Conservation (phyloP, 345 rosid species). For the Linum tenue region DNA sequence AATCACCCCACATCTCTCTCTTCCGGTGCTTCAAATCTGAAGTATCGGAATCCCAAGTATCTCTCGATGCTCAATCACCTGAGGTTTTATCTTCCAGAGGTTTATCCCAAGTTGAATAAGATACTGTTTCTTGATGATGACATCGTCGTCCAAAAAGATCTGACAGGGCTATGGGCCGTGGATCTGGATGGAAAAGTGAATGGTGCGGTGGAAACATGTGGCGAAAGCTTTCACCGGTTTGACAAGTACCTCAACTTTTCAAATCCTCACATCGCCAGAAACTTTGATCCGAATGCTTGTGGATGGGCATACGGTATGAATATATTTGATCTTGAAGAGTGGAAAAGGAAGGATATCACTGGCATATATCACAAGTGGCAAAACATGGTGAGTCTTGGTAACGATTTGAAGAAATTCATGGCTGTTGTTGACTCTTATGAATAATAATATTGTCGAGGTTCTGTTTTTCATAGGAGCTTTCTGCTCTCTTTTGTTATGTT, state of each 20-base stretch:
- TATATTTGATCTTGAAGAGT: slow-evolving; percentile 77
- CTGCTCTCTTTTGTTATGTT: slow-evolving; percentile 3
- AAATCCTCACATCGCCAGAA: slow-evolving; percentile 80
- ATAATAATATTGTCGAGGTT: background rate
- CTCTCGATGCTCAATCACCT: slow-evolving; percentile 94
- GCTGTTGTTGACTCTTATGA: background rate
- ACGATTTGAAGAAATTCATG: background rate
- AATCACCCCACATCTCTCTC: slow-evolving; percentile 71
- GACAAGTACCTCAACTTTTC: slow-evolving; percentile 94
- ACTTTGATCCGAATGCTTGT: slow-evolving; percentile 92
- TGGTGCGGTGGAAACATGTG: slow-evolving; percentile 98
- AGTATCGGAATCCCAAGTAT: slow-evolving; percentile 94
- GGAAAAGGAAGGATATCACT: slow-evolving; percentile 92
- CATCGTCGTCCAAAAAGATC: slow-evolving; percentile 95
- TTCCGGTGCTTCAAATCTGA: slow-evolving; percentile 83
- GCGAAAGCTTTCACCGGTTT: slow-evolving; percentile 95
- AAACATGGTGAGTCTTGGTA: slow-evolving; percentile 55
- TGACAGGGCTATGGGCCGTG: slow-evolving; percentile 78
- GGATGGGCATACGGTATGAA: slow-evolving; percentile 99
- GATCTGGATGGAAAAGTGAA: slow-evolving; percentile 84
- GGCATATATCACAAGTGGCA: slow-evolving; percentile 99
- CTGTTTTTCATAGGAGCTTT: background rate
- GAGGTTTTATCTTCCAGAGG: slow-evolving; percentile 91
- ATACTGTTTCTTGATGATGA: slow-evolving; percentile 94
- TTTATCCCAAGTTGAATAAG: slow-evolving; percentile 86